Evolutionary conservation across 1,284 basidiomycete species (phyloP).

Genomic region (Puccinia sorghi): DNA sequence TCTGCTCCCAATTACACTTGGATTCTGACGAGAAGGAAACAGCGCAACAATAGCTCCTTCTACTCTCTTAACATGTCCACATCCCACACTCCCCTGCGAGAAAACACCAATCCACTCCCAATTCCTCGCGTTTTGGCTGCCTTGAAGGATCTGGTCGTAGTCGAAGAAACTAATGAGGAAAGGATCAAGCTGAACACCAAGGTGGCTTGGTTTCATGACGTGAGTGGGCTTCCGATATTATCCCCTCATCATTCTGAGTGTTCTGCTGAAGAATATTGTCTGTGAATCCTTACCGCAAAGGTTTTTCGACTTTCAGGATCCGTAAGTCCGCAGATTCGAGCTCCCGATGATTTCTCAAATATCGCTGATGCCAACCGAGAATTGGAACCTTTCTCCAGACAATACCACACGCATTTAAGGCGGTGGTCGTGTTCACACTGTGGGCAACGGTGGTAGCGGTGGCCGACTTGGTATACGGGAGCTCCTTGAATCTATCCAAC

Average conservation of each 20-base stretch:
- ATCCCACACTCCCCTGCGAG: conserved; percentile 32
- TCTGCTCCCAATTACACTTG: no score
- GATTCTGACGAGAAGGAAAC: no score
- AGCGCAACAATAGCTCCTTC: no score
- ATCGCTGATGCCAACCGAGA: neutral
- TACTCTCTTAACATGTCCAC: neutral
- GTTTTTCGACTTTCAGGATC: conserved; percentile 42
- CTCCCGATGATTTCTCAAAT: neutral
- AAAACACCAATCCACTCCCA: conserved; percentile 16
- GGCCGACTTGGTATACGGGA: conserved; percentile 52
- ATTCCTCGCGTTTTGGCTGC: conserved; percentile 31
- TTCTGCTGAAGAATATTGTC: neutral
- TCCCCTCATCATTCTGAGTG: neutral
- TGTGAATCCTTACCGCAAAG: conserved; percentile 1
- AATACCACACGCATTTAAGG: conserved; percentile 53
- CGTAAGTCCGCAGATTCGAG: neutral
- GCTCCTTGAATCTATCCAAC: conserved; percentile 52
- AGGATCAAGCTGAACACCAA: conserved; percentile 30
- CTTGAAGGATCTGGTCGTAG: conserved; percentile 32
- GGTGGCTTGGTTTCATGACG: conserved; percentile 50
- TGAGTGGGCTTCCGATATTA: no score
- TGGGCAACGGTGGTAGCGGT: conserved; percentile 54
- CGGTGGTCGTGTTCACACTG: conserved; percentile 53
- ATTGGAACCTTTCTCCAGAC: conserved; percentile 20
- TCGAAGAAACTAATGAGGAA: conserved; percentile 41